A percentile compares a stretch with the other conserved stretches of the same genome.
Evolutionary conservation across 176 grass and related monocot species (phyloP).

Genomic region (Cenchrus purpureus): DNA sequence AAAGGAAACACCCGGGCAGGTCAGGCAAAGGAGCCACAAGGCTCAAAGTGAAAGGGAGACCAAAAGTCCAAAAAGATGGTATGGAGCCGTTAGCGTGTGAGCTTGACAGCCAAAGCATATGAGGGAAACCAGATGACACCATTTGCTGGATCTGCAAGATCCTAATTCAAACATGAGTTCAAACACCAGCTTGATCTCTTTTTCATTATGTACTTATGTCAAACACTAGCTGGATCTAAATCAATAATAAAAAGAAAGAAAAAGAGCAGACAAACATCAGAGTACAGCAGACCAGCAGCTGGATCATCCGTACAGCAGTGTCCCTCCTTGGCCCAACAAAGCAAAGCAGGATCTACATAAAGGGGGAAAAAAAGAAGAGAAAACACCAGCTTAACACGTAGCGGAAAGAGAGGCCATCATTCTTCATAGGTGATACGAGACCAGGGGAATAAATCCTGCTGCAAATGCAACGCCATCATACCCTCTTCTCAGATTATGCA

Average conservation of each 20-base stretch:
- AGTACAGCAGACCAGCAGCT: background rate
- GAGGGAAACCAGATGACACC: background rate
- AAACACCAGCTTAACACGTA: constrained; percentile 24
- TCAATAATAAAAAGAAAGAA: background rate
- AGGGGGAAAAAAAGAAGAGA: background rate
- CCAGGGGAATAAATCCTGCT: constrained; percentile 26
- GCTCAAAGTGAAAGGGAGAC: background rate
- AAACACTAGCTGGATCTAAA: background rate
- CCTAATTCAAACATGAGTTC: background rate
- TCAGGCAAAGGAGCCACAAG: background rate
- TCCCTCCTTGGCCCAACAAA: constrained; percentile 23
- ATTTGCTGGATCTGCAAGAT: background rate
- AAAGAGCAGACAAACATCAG: background rate
- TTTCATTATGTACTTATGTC: no score
- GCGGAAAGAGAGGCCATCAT: constrained; percentile 17
- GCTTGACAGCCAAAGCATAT: background rate
- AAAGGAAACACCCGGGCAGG: background rate
- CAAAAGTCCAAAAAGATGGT: background rate
- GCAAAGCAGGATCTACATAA: background rate
- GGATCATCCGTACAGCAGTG: constrained; percentile 32
- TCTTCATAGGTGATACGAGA: background rate
- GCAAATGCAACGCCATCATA: background rate
- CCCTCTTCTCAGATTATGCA: background rate
- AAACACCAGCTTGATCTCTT: background rate
- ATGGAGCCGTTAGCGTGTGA: background rate